Evolutionary conservation across 2,329 filamentous ascomycete species (phyloP).

Genomic region (Colletotrichum tofieldiae): DNA sequence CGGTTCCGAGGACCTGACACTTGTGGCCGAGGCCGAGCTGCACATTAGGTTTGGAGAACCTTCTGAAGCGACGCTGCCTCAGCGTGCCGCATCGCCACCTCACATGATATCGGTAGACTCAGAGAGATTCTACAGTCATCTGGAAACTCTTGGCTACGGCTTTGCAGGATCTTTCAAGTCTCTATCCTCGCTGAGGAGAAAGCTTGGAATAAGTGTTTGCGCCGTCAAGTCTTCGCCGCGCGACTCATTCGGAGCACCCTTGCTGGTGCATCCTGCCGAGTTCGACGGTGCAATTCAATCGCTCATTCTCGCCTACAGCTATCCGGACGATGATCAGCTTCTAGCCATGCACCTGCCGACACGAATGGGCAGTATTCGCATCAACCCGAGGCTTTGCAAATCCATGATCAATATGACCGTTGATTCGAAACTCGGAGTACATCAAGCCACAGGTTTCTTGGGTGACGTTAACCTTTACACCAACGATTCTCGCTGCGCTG

Average conservation of each 20-base stretch:
- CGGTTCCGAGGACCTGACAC: background rate
- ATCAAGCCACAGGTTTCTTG: slow-evolving; percentile 5
- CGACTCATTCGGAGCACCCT: background rate
- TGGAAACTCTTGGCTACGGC: slow-evolving; percentile 42
- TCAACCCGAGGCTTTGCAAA: slow-evolving; percentile 40
- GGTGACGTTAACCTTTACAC: slow-evolving; percentile 41
- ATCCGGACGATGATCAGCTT: slow-evolving; percentile 50
- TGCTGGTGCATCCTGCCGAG: slow-evolving; percentile 51
- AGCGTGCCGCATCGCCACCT: background rate
- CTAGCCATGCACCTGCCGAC: slow-evolving; percentile 51
- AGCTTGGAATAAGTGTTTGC: slow-evolving; percentile 4
- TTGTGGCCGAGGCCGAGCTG: background rate
- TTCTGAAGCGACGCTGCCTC: background rate
- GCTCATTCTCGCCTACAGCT: slow-evolving; percentile 48
- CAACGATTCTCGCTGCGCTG: slow-evolving; percentile 26
- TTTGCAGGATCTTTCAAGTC: slow-evolving; percentile 42
- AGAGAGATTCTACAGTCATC: slow-evolving; percentile 36
- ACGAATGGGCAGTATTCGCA: slow-evolving; percentile 43
- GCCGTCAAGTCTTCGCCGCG: background rate
- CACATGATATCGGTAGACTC: slow-evolving; percentile 16
- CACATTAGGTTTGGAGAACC: background rate
- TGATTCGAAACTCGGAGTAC: background rate
- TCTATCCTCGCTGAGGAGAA: slow-evolving; percentile 37
- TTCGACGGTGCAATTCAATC: slow-evolving; percentile 54
- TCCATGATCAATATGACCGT: background rate